Evolutionary conservation across 495 filamentous ascomycete genomes (phyloP).

Genomic region (Darksidea phi): DNA sequence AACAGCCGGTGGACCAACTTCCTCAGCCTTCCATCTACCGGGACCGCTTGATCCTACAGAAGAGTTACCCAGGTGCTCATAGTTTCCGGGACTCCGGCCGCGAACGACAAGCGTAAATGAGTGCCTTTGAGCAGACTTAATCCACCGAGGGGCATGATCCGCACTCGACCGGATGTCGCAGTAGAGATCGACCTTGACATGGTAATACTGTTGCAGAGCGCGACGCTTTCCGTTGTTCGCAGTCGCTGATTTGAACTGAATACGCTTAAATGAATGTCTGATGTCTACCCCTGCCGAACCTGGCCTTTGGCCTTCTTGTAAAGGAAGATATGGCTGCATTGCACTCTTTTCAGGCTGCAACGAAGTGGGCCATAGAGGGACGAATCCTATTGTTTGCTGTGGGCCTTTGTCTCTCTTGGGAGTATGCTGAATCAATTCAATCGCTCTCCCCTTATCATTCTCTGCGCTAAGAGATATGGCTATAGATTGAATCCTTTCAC

Average conservation of each 20-base stretch:
- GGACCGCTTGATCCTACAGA: conserved; percentile 51
- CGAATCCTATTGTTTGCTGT: conserved; percentile 66
- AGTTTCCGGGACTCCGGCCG: conserved; percentile 84
- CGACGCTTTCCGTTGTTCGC: conserved; percentile 92
- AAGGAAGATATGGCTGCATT: not conserved
- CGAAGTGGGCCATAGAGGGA: too few relatives aligned
- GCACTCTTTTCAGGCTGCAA: conserved; percentile 56
- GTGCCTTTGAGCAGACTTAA: conserved; percentile 73
- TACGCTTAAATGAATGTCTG: conserved; percentile 74
- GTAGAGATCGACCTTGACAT: conserved; percentile 81
- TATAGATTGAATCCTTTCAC: not conserved
- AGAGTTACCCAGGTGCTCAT: conserved; percentile 70
- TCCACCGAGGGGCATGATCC: conserved; percentile 50
- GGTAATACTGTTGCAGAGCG: conserved; percentile 88
- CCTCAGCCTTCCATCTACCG: not conserved
- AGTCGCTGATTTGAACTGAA: conserved; percentile 92
- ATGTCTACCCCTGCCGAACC: not conserved
- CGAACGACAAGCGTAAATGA: conserved; percentile 89
- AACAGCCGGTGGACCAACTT: not conserved
- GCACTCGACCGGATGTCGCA: conserved; percentile 59
- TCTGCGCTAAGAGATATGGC: not conserved
- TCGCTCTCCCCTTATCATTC: conserved; percentile 58
- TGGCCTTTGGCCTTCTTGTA: not conserved
- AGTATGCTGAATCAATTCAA: conserved; percentile 87
- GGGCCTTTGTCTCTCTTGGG: conserved; percentile 90